Percentiles rank a stretch among this genome's conserved stretches.
Evolutionary conservation across 2,329 filamentous ascomycete species (phyloP).

Genomic region (Aspergillus intermedius): DNA sequence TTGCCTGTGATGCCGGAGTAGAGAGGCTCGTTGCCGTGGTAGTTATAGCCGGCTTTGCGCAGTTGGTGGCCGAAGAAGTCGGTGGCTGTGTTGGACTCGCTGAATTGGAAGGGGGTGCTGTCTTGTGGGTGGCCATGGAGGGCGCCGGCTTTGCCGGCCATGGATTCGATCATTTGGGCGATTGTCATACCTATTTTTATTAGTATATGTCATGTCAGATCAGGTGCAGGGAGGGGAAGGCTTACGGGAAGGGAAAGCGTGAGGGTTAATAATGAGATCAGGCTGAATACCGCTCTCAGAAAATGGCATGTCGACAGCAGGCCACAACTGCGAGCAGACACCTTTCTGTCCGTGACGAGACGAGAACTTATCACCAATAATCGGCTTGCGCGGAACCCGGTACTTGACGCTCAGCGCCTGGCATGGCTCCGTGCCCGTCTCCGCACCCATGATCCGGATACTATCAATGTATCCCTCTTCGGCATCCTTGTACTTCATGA

Average conservation of each 20-base stretch:
- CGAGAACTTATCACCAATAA: slow-evolving; percentile 98
- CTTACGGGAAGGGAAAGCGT: slow-evolving; percentile 89
- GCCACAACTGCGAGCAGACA: slow-evolving; percentile 95
- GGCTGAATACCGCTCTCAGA: slow-evolving; percentile 94
- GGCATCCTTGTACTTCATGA: slow-evolving; percentile 88
- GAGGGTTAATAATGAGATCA: slow-evolving; percentile 97
- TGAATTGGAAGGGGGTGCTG: slow-evolving; percentile 89
- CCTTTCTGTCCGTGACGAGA: slow-evolving; percentile 98
- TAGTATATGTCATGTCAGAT: too few relatives aligned
- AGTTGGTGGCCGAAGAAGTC: slow-evolving; percentile 97
- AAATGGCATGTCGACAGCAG: slow-evolving; percentile 88
- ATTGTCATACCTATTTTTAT: slow-evolving; percentile 70
- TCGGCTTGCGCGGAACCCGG: slow-evolving; percentile 77
- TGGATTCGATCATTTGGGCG: slow-evolving; percentile 96
- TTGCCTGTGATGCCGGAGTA: slow-evolving; percentile 95
- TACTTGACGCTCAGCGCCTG: slow-evolving; percentile 91
- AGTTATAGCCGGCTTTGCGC: slow-evolving; percentile 92
- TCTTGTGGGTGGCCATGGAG: slow-evolving; percentile 95
- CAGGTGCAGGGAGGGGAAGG: not conserved
- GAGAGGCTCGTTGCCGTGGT: slow-evolving; percentile 97
- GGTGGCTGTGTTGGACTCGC: slow-evolving; percentile 82
- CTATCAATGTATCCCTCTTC: slow-evolving; percentile 88
- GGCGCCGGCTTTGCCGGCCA: slow-evolving; percentile 90
- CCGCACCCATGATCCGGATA: slow-evolving; percentile 80
- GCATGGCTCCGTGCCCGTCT: slow-evolving; percentile 72